phyloP scores from a whole-genome alignment of 2,329 filamentous ascomycete species.

The Fusarium albosuccineum region DNA sequence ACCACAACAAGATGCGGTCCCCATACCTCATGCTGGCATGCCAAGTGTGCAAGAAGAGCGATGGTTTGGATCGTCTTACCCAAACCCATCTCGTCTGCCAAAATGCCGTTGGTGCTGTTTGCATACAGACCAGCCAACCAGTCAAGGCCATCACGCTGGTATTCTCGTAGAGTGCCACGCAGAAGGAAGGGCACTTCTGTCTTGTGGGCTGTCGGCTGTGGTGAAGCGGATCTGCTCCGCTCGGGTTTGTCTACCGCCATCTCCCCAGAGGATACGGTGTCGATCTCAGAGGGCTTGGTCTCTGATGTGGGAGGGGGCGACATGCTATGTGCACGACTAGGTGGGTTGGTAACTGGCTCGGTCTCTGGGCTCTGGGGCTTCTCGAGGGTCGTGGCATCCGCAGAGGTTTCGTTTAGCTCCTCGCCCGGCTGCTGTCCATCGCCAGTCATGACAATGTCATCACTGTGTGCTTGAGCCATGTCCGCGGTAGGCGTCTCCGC shows the following conservation, averaged over 20 bases:
- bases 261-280: constrained; percentile 57
- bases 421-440: constrained; percentile 37
- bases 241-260: constrained; percentile 48
- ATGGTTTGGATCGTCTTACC: constrained; percentile 99
- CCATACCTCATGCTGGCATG: constrained; percentile 91
- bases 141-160: constrained; percentile 96
- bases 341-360: constrained; percentile 58
- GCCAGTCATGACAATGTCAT: constrained; percentile 52
- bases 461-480: background rate
- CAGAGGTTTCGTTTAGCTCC: constrained; percentile 10
- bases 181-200: constrained; percentile 85
- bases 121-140: constrained; percentile 95
- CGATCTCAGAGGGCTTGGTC: constrained; percentile 64
- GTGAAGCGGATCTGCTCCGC: constrained; percentile 52
- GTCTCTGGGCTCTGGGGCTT: constrained; percentile 57
- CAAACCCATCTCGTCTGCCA: constrained; percentile 98
- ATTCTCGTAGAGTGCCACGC: constrained; percentile 90
- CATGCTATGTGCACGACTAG: constrained; percentile 60
- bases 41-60: constrained; percentile 90
- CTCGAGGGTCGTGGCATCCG: constrained; percentile 44
- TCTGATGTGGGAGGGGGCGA: constrained; percentile 62
- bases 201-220: constrained; percentile 60
- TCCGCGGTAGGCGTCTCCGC: background rate
- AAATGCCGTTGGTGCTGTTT: constrained; percentile 93
- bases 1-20: constrained; percentile 96